These are phyloP conservation scores for Thelonectria olida DNA, from an alignment of 2,329 filamentous ascomycete genomes.

Conservation along the genomic window DNA sequence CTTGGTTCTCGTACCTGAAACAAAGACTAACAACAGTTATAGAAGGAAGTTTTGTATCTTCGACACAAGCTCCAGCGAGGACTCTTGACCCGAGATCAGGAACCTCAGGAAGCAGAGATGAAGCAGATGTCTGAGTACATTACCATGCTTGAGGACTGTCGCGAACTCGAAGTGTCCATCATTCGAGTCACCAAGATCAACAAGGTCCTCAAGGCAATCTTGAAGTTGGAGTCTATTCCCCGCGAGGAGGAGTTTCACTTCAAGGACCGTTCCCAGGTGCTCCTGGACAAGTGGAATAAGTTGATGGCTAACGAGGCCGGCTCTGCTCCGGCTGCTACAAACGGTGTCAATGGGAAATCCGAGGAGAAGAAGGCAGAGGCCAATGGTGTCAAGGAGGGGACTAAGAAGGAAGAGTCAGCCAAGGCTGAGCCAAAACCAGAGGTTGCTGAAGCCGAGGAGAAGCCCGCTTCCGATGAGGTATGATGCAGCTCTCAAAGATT, in stretches of 20 bases:
- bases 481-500: slow-evolving; percentile 9
- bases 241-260: slow-evolving; percentile 90
- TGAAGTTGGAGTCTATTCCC: slow-evolving; percentile 87
- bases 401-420: slow-evolving; percentile 47
- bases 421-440: slow-evolving; percentile 33
- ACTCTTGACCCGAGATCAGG: slow-evolving; percentile 83
- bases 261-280: slow-evolving; percentile 80
- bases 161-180: slow-evolving; percentile 86
- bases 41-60: slow-evolving; percentile 88
- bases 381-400: slow-evolving; percentile 53
- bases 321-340: slow-evolving; percentile 50
- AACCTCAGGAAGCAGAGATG: slow-evolving; percentile 90
- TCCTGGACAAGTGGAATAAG: slow-evolving; percentile 91
- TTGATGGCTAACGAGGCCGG: slow-evolving; percentile 71
- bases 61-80: slow-evolving; percentile 96
- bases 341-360: slow-evolving; percentile 59
- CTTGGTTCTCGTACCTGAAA: neutral
- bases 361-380: slow-evolving; percentile 52
- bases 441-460: slow-evolving; percentile 30
- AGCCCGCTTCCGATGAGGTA: slow-evolving; percentile 49
- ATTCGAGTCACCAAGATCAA: slow-evolving; percentile 96
- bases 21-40: slow-evolving; percentile 44
- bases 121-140: slow-evolving; percentile 79
- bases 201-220: slow-evolving; percentile 94
- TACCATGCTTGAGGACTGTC: slow-evolving; percentile 79